A percentile compares a stretch with the other conserved stretches of the same genome.
phyloP scores from a whole-genome alignment of 306 rosid species.

The Oxytropis ochrocephala region DNA sequence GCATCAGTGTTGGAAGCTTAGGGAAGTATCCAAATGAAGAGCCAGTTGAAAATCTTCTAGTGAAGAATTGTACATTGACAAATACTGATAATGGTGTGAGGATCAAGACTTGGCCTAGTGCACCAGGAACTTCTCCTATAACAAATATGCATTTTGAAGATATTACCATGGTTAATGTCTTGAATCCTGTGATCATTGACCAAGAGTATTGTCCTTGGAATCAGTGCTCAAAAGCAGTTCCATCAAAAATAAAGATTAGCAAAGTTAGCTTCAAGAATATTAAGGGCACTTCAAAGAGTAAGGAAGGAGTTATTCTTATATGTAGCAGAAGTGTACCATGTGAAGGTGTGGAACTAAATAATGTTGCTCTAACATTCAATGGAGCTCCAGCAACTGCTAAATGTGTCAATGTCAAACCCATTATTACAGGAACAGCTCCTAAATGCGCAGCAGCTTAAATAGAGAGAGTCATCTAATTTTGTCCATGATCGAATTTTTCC shows the following conservation, averaged over 20 bases:
- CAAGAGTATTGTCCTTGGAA: conserved; percentile 55
- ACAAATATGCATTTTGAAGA: conserved; percentile 33
- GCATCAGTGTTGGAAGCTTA: conserved; percentile 36
- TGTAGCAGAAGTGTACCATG: conserved; percentile 41
- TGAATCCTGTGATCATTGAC: conserved; percentile 35
- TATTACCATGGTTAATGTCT: conserved; percentile 34
- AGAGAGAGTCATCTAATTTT: neutral
- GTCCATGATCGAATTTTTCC: neutral
- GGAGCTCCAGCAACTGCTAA: conserved; percentile 7
- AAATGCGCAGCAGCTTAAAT: conserved; percentile 6
- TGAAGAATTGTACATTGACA: conserved; percentile 4
- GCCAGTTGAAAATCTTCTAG: conserved; percentile 4
- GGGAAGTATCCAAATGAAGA: conserved; percentile 14
- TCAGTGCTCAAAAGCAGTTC: conserved; percentile 22
- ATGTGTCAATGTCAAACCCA: conserved; percentile 34
- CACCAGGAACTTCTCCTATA: neutral
- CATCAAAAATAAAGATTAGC: conserved; percentile 42
- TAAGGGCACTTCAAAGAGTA: conserved; percentile 16
- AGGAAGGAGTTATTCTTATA: conserved; percentile 24
- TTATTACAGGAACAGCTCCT: conserved; percentile 17
- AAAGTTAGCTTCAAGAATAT: conserved; percentile 40
- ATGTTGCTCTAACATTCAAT: conserved; percentile 19
- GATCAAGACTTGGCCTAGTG: conserved; percentile 44
- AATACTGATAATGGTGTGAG: conserved; percentile 35
- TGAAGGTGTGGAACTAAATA: conserved; percentile 18